These are phyloP conservation scores for Nannizziopsis arthrosporioides DNA, from an alignment of 2,329 filamentous ascomycete species.

Conservation along the genomic window DNA sequence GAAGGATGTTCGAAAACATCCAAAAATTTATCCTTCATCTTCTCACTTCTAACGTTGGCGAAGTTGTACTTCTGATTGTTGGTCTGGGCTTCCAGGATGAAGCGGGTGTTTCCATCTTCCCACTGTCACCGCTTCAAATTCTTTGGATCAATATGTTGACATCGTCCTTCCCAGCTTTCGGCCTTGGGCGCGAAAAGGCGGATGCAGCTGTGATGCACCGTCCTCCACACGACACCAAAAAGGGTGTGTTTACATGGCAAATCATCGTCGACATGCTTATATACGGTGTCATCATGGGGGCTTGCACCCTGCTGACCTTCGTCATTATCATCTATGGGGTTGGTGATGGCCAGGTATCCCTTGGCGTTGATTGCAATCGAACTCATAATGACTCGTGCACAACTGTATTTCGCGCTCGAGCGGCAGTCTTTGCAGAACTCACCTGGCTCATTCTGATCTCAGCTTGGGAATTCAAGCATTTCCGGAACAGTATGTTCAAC, in stretches of 20 bases:
- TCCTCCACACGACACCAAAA: slow-evolving; percentile 42
- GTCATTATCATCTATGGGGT: slow-evolving; percentile 40
- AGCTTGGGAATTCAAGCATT: slow-evolving; percentile 45
- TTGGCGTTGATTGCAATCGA: slow-evolving; percentile 17
- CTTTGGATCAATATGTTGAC: slow-evolving; percentile 56
- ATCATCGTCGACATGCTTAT: slow-evolving; percentile 45
- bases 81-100: slow-evolving; percentile 48
- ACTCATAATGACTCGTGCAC: slow-evolving; percentile 12
- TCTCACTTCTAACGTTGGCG: slow-evolving; percentile 45
- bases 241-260: slow-evolving; percentile 43
- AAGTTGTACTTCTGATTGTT: slow-evolving; percentile 46
- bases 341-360: slow-evolving; percentile 29
- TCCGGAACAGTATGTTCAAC: slow-evolving; percentile 45
- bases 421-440: slow-evolving; percentile 46
- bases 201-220: slow-evolving; percentile 44
- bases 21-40: slow-evolving; percentile 57
- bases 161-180: slow-evolving; percentile 48
- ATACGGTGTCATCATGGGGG: slow-evolving; percentile 42
- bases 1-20: slow-evolving; percentile 79
- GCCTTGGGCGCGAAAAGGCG: slow-evolving; percentile 47
- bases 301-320: slow-evolving; percentile 40
- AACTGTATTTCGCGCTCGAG: slow-evolving; percentile 37
- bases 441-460: slow-evolving; percentile 47
- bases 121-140: slow-evolving; percentile 48
- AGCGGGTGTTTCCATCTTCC: slow-evolving; percentile 45